Base-by-base conservation (phyloP, 2,329 filamentous ascomycete species). In the Metarhizium brunneum region DNA sequence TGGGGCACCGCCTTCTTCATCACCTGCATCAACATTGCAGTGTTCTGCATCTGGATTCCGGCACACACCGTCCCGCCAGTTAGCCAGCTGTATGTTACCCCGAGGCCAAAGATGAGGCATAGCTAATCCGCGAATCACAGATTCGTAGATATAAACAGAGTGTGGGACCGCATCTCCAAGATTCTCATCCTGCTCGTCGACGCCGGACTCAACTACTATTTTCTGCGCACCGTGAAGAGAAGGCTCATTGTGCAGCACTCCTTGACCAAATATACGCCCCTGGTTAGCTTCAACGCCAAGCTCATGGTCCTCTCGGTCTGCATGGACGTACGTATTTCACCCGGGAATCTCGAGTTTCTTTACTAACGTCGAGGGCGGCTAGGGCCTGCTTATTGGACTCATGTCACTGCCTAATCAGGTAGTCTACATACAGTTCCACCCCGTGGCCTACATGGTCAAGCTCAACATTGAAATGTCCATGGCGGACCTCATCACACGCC, bases 21-120 rank as follows among this genome's bases (percentile, higher is more conserved):
- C 52, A 76, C 73, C 1, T 36, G 66, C 11, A 75, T 82, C 59
- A 81, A 82, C 51, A 71, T 82, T 20, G 73, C 73, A 0, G 79
- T 82, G 13, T 81, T 79, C 56, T 70, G 66, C 52, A 79, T 81
- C 47, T 82, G 76, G 71, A 78, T 82, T 16, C 79, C 79, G 0
- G 66, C 76, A 0, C 74, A 77, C 25, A 25, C 25, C 25, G 25
- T 25, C 25, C 25, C 25, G 4, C 25, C 25, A 25, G 25, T 3
- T 25, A 25, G 25, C 25, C 25, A 25, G 4, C 3, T 25, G 25
- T 25, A 25, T 25, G 25, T 25, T 25, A 25, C 25, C 3, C 1
- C 25, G 25, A 25, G 25, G 25, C 25, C 25, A 25, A 1, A 25
- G 25, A 25, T 25, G 25, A 25, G 3, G 25, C 25, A 25, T 4